Percentiles rank a stretch among this genome's conserved stretches.
These are phyloP conservation scores for Agapanthus africanus DNA, from an alignment of 106 monocot species.

Conservation along the genomic window DNA sequence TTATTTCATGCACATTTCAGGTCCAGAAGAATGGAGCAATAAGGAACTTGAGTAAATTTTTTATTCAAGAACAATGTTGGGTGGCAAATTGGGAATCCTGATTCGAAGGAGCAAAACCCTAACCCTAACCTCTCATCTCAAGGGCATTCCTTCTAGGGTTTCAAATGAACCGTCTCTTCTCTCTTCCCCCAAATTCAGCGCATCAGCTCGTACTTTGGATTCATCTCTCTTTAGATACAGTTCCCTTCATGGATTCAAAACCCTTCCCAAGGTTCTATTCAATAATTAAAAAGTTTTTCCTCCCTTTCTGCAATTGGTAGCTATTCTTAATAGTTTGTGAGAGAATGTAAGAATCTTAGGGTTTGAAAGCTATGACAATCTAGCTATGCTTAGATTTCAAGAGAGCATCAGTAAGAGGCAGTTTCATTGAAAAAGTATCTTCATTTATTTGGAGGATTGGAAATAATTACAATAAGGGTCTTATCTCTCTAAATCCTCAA, in stretches of 20 bases:
- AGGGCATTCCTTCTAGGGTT: conserved; percentile 23
- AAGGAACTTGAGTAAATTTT: no score
- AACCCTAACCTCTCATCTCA: conserved; percentile 23
- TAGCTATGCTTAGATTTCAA: no score
- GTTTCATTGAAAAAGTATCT: not conserved
- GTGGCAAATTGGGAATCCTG: conserved; percentile 35
- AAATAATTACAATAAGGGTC: no score
- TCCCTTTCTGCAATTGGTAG: not conserved
- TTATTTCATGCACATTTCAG: no score
- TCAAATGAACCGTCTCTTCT: conserved; percentile 11
- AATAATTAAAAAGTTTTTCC: not conserved
- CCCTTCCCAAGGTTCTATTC: conserved; percentile 28
- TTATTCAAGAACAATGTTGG: conserved; percentile 25
- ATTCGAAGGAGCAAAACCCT: conserved; percentile 33
- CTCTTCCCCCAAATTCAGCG: conserved; percentile 11
- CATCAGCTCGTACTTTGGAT: not conserved
- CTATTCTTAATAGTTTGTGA: not conserved
- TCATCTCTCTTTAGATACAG: conserved; percentile 6
- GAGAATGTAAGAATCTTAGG: no score
- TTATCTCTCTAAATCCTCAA: no score
- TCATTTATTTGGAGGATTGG: no score
- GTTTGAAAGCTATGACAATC: no score
- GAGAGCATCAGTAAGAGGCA: not conserved
- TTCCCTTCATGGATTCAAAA: conserved; percentile 40
- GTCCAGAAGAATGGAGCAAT: no score